Base-by-base conservation (phyloP, 768 basidiomycete species). In the Hortiboletus flavorubellus region DNA sequence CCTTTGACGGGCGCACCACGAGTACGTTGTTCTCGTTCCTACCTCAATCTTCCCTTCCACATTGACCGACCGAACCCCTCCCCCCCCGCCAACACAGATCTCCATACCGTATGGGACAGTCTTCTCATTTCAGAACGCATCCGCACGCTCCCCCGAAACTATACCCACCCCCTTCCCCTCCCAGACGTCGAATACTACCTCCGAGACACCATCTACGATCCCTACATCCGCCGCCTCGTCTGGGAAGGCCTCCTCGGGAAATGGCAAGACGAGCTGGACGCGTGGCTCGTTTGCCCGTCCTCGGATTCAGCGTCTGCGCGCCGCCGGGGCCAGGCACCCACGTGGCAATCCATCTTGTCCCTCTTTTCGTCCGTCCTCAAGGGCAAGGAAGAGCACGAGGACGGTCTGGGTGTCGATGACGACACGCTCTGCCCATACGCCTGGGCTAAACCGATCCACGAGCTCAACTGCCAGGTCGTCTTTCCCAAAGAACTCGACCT, bases 81-180 rank as follows among this genome's bases (percentile, higher is more conserved):
- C 21, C 21, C 21, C 21, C 21, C 40, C 5, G 14, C 15, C 26
- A 14, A 34, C 31, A 37, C 45, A 81, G 92, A 93, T 67, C 76
- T 98, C 2, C 94, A 96, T 68, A 86, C 89, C 2, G 76, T 92
- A 0, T 98, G 93, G 96, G 95, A 98, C 65, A 75, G 76, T 16
- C 76, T 83, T 31, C 80, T 99, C 50, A 85, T 97, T 63, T 85
- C 92, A 5, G 87, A 93, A 70, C 82, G 85, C 18, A 78, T 98
- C 53, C 85, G 93, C 34, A 80, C 80, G 31, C 78, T 89, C 0
- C 80, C 85, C 0, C 49, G 55, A 21, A 96, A 98, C 71, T 98
- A 99, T 67, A 82, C 87, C 3, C 70, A 58, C 0, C 91, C 89
- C 1, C 75, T 96, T 0, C 86, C 91, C 5, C 79, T 81, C 59